Base-by-base conservation (phyloP, 176 grass and related monocot species). In the Zoysia pacifica region DNA sequence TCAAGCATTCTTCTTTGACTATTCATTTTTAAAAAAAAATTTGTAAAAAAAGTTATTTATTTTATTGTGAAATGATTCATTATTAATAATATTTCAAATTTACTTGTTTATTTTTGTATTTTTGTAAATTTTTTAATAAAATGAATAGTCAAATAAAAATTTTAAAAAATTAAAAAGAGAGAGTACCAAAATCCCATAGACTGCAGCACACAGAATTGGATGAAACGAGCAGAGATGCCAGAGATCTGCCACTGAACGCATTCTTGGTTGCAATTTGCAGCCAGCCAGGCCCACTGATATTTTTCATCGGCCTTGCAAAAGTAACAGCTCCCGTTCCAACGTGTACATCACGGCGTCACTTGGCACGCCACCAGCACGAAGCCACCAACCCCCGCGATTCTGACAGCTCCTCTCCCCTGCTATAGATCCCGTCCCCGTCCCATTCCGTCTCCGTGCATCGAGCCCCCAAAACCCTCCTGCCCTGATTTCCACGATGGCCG, bases 361-460 rank as follows among this genome's bases (percentile, higher is more conserved):
- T 16, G 52, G 7, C 39, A 15, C 15, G 13, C 2, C 8, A 38
- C 45, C 20, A 68, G 13, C 35, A 4, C 15, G 49, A 59, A 3
- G 11, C 5, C 67, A 62, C 44, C 85, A 87, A 82, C 86, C 81
- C 70, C 11, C 38, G 15, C 6, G 75, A 63, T 42, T 36, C 67
- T 67, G 86, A 83, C 86, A 8, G 61, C 64, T 48, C 38, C 65
- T 6, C 39, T 1, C 10, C 7, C 59, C 28, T 2, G 2, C 46
- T 81, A 73, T 67, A 80, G 54, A 74, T 84, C 87, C 48, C 80
- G 8, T 12, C 6, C 2, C 39, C 40, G 48, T 15, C 28, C 48
- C 11, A 5, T 56, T 48, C 53, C 73, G 58, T 4, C 44, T 46
- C 64, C 70, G 48, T 72, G 67, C 79, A 74, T 70, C 85, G 46